A percentile compares a stretch with the other conserved stretches of the same genome.
Evolutionary conservation across 2,329 filamentous ascomycete genomes (phyloP).

Genomic region (Cercospora zeae-maydis): DNA sequence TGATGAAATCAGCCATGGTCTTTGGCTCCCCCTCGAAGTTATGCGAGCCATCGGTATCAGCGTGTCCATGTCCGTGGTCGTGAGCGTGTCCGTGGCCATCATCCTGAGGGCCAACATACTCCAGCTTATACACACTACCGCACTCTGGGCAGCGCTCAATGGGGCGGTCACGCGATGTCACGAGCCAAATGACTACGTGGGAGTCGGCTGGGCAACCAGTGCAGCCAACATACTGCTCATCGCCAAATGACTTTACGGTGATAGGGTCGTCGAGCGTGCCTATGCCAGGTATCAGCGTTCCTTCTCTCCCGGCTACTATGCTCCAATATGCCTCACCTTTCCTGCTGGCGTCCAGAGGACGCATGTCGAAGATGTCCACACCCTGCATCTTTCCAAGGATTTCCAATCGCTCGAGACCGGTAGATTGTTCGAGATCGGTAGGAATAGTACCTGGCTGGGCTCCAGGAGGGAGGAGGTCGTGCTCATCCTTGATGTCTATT

Average conservation of each 20-base stretch:
- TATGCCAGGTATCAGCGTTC: conserved; percentile 36
- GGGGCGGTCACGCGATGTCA: conserved; percentile 81
- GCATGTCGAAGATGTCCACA: conserved; percentile 97
- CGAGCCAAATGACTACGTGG: conserved; percentile 86
- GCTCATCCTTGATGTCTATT: conserved; percentile 74
- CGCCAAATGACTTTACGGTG: conserved; percentile 81
- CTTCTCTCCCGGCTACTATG: not conserved
- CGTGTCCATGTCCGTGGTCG: conserved; percentile 43
- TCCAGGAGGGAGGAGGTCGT: conserved; percentile 84
- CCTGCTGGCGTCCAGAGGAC: conserved; percentile 85
- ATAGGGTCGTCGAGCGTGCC: conserved; percentile 90
- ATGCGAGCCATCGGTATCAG: conserved; percentile 48
- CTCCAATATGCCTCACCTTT: conserved; percentile 57
- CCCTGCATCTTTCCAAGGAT: conserved; percentile 99
- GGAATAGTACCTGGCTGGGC: conserved; percentile 78
- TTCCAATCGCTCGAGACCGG: conserved; percentile 96
- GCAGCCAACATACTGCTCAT: conserved; percentile 96
- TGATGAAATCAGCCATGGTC: conserved; percentile 94
- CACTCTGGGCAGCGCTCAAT: conserved; percentile 95
- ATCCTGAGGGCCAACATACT: conserved; percentile 83
- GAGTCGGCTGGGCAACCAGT: conserved; percentile 91
- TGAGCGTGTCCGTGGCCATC: conserved; percentile 57
- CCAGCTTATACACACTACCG: conserved; percentile 95
- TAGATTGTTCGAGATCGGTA: conserved; percentile 91
- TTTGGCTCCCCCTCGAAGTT: conserved; percentile 73